Percentiles rank a stretch among this genome's conserved stretches.
Evolutionary conservation across 2,329 filamentous ascomycete species (phyloP).

Genomic region (Pseudocercospora fuligena): DNA sequence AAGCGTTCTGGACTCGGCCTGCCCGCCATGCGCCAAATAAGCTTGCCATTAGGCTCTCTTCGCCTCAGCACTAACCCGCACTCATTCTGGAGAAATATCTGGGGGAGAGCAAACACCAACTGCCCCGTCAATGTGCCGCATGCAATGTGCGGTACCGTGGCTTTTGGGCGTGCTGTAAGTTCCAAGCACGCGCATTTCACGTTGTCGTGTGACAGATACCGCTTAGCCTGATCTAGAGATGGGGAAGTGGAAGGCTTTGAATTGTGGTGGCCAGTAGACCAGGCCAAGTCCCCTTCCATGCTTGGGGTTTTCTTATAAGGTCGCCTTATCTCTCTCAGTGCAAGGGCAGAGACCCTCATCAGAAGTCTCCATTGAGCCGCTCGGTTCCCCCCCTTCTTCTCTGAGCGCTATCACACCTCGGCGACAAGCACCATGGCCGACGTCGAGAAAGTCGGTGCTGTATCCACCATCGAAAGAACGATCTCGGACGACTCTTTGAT

Average conservation of each 20-base stretch:
- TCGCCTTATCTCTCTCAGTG: neutral
- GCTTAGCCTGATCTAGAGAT: neutral
- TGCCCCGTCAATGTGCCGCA: neutral
- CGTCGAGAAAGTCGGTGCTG: conserved; percentile 29
- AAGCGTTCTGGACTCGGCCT: neutral
- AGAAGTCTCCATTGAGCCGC: neutral
- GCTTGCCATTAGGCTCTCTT: conserved; percentile 4
- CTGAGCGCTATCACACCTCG: neutral
- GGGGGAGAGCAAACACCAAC: conserved; percentile 1
- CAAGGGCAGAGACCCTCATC: neutral
- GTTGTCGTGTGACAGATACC: neutral
- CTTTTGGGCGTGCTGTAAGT: conserved; percentile 1
- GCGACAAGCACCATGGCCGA: conserved; percentile 24
- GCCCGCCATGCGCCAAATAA: neutral
- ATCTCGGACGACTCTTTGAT: conserved; percentile 31
- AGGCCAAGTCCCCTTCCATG: neutral
- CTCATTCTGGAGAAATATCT: neutral
- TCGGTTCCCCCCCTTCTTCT: no score
- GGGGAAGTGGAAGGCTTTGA: neutral
- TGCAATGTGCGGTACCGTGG: neutral
- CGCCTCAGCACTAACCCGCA: neutral
- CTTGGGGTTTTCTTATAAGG: neutral
- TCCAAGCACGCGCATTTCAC: neutral
- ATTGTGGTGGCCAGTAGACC: neutral
- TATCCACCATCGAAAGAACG: conserved; percentile 34